Evolutionary conservation across 2,329 filamentous ascomycete genomes (phyloP), one percentile per base, ranked within the genome.

Genomic region (Aspergillus tanneri): DNA sequence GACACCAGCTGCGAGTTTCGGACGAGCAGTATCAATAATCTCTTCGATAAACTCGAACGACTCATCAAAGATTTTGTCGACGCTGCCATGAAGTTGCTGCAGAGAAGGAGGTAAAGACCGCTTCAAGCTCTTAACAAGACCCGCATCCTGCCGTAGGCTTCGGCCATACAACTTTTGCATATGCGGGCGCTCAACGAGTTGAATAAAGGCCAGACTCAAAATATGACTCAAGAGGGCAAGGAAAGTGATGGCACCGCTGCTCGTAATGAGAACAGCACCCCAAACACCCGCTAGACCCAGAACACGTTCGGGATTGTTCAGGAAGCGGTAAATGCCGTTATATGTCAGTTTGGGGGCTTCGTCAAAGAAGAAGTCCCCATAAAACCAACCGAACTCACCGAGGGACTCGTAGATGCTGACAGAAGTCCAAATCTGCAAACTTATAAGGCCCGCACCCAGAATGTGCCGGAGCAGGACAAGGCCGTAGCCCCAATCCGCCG

Each of bases 311-410:
- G 93, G 93, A 64, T 97, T 99, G 74, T 99, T 99, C 57, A 99
- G 77, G 72, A 95, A 99, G 39, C 93, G 90, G 70, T 99, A 99
- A 62, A 99, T 99, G 53, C 92, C 95, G 58, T 87, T 90, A 72
- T 99, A 99, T 0, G 89, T 97, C 53, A 97, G 78, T 71, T 93
- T 95, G 10, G 86, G 86, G 9, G 85, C 83, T 37, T 89, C 86
- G 53, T 96, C 90, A 66, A 93, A 96, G 78, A 99, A 97, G 76
- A 97, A 99, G 67, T 99, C 93, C 14, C 93, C 93, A 64, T 91
- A 97, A 77, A 97, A 97, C 92, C 92, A 99, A 60, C 93, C 93
- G 63, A 97, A 99, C 65, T 99, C 93, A 47, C 93, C 93, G 0
- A 99, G 82, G 2, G 90, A 95, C 42, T 96, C 90, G 68, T 97